Evolutionary conservation across 495 filamentous ascomycete genomes (phyloP).

Genomic region (Penicillium fimorum): DNA sequence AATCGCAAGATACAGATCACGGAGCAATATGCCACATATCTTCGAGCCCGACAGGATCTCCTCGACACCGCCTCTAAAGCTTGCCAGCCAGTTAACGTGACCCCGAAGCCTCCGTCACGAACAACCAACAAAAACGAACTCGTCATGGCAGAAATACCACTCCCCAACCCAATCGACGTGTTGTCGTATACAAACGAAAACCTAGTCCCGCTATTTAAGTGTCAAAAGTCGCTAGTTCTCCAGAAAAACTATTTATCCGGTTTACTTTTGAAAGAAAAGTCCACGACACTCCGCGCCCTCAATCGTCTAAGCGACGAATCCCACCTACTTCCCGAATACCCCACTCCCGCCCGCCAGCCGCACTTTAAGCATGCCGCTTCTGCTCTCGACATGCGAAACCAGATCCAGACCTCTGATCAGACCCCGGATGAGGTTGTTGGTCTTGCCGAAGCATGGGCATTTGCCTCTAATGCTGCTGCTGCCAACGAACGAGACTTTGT

Average conservation of each 20-base stretch:
- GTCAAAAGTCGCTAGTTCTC: slow-evolving; percentile 60
- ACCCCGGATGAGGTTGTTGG: slow-evolving; percentile 33
- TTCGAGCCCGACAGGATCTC: slow-evolving; percentile 37
- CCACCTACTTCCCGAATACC: slow-evolving; percentile 64
- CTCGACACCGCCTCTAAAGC: slow-evolving; percentile 39
- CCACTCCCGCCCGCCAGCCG: slow-evolving; percentile 46
- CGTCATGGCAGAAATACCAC: slow-evolving; percentile 14
- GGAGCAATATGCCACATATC: slow-evolving; percentile 46
- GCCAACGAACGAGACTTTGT: slow-evolving; percentile 35
- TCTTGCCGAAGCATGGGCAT: slow-evolving; percentile 49
- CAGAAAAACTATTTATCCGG: slow-evolving; percentile 63
- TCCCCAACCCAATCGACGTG: slow-evolving; percentile 31
- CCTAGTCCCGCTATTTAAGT: slow-evolving; percentile 55
- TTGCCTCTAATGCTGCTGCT: slow-evolving; percentile 46
- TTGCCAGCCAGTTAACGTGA: slow-evolving; percentile 34
- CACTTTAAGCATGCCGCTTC: slow-evolving; percentile 44
- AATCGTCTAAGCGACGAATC: slow-evolving; percentile 66
- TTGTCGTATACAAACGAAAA: slow-evolving; percentile 57
- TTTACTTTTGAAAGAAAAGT: slow-evolving; percentile 57
- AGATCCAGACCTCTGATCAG: slow-evolving; percentile 16
- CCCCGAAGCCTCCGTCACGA: slow-evolving; percentile 29
- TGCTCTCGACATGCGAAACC: slow-evolving; percentile 28
- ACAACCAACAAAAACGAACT: slow-evolving; percentile 24
- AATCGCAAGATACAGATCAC: slow-evolving; percentile 47
- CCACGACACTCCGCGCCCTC: slow-evolving; percentile 54